These are phyloP conservation scores for Ocimum tenuiflorum DNA, from an alignment of 257 asterid genomes.

Conservation along the genomic window DNA sequence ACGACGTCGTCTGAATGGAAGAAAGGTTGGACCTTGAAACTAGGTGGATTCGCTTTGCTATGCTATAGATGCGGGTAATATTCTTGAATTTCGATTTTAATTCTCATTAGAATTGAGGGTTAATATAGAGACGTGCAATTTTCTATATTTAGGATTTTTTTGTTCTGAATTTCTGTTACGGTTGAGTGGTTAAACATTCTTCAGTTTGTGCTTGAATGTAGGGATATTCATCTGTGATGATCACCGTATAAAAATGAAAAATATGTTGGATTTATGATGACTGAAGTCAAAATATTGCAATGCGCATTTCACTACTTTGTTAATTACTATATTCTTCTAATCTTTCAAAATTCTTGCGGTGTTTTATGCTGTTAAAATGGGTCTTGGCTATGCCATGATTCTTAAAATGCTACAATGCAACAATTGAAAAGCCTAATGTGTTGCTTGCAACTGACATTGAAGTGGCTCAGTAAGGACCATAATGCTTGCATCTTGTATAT, in stretches of 20 bases:
- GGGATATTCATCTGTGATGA: not conserved
- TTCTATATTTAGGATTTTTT: slow-evolving; percentile 32
- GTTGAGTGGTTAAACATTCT: not conserved
- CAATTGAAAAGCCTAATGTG: not conserved
- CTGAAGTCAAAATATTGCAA: slow-evolving; percentile 1
- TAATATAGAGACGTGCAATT: slow-evolving; percentile 29
- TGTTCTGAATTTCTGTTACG: not conserved
- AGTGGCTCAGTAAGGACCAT: slow-evolving; percentile 1
- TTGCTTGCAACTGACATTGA: not conserved
- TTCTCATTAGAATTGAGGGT: slow-evolving; percentile 25
- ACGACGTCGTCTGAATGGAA: slow-evolving; percentile 89
- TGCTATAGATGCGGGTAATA: slow-evolving; percentile 87
- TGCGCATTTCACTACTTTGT: not conserved
- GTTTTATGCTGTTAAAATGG: not conserved
- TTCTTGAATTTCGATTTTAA: slow-evolving; percentile 23
- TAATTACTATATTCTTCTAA: not conserved
- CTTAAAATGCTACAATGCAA: not conserved
- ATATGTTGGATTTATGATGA: not conserved
- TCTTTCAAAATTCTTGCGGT: not conserved
- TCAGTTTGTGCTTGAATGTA: not conserved
- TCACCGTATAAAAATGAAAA: not conserved
- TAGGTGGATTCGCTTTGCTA: slow-evolving; percentile 80
- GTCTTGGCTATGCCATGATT: not conserved
- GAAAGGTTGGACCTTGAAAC: slow-evolving; percentile 86
- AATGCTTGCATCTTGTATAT: not conserved